A percentile compares a stretch with the other conserved stretches of the same genome.
phyloP scores from a whole-genome alignment of 2,329 filamentous ascomycete genomes.

The Fusarium pseudoanthophilum region DNA sequence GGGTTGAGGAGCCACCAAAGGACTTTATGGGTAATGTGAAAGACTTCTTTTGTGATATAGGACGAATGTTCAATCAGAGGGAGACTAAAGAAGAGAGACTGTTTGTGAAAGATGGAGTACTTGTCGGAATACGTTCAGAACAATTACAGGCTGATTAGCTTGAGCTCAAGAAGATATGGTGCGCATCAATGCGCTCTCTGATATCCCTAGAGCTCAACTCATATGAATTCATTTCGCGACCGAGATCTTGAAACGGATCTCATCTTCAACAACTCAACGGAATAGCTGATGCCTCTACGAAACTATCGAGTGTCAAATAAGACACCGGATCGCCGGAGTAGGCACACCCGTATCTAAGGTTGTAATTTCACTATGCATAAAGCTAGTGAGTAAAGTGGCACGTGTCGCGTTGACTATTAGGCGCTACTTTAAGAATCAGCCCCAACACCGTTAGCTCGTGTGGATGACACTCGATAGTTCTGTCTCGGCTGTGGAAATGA shows the following conservation, averaged over 20 bases:
- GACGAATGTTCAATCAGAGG: accelerated
- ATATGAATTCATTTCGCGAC: accelerated
- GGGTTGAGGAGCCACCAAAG: neutral
- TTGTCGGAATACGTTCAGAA: neutral
- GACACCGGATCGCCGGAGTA: accelerated
- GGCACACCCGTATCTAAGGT: neutral
- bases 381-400: neutral
- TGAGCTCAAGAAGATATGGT: neutral
- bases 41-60: neutral
- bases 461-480: neutral
- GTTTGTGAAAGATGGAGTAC: neutral
- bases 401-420: neutral
- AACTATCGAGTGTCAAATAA: accelerated
- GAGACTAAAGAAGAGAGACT: neutral
- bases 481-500: neutral
- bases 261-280: neutral
- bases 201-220: neutral
- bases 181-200: accelerated
- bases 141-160: neutral
- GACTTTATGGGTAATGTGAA: neutral
- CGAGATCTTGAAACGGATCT: accelerated
- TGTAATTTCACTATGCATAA: neutral
- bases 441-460: neutral
- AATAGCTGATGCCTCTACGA: neutral
- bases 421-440: neutral